phyloP scores from a whole-genome alignment of 192 early-diverging fungal genomes.

The Backusella australiensis region DNA sequence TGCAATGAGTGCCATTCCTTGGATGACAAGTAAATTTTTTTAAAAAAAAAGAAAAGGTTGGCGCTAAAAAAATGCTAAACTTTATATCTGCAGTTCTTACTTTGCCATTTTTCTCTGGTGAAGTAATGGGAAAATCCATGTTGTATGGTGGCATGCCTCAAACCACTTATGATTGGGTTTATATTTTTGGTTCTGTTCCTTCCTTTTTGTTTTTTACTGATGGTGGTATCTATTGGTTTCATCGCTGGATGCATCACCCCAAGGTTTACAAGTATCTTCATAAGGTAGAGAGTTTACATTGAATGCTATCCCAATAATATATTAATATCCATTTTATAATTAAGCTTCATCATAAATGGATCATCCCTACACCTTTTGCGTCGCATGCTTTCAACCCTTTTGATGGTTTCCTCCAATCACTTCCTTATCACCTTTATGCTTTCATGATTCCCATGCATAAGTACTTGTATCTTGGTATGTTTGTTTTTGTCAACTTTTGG shows the following conservation, averaged over 20 bases:
- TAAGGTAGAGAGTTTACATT: conserved; percentile 50
- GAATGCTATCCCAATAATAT: not conserved
- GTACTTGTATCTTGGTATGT: conserved; percentile 83
- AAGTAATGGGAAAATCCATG: conserved; percentile 85
- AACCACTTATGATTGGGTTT: conserved; percentile 65
- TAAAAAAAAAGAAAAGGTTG: not conserved
- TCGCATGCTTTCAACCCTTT: conserved; percentile 94
- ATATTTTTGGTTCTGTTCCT: conserved; percentile 61
- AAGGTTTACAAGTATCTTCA: conserved; percentile 86
- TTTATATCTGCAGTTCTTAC: conserved; percentile 56
- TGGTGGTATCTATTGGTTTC: conserved; percentile 95
- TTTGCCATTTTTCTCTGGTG: conserved; percentile 88
- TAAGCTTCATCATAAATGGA: conserved; percentile 56
- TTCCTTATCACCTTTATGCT: conserved; percentile 94
- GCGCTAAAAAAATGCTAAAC: not conserved
- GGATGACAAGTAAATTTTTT: conserved; percentile 53
- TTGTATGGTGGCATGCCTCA: conserved; percentile 43
- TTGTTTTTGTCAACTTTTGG: conserved; percentile 92
- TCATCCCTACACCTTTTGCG: conserved; percentile 88
- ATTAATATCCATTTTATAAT: not conserved
- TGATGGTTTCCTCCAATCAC: conserved; percentile 93
- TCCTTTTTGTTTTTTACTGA: conserved; percentile 93
- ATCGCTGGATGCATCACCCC: conserved; percentile 91
- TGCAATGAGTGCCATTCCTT: conserved; percentile 75
- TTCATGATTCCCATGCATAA: conserved; percentile 91